Percentiles rank a stretch among this genome's conserved stretches.
Conservation (phyloP, 805 yeast species). For the Zygoascus flipseniorum region DNA sequence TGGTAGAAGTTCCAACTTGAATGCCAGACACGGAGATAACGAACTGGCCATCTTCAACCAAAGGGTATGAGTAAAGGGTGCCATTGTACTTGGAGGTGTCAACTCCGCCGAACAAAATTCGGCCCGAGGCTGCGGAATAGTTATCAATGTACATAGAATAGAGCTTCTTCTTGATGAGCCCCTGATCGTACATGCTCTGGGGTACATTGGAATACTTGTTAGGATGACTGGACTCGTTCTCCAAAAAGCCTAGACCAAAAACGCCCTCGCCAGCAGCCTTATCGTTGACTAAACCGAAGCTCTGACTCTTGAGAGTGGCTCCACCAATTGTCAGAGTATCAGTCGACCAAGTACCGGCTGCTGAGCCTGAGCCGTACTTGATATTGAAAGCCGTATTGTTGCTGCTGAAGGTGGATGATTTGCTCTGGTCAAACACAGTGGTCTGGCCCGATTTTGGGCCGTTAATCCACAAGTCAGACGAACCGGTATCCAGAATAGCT, state of each 20-base stretch:
- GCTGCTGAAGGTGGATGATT: constrained; percentile 7
- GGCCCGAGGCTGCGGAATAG: constrained; percentile 27
- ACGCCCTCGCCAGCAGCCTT: constrained; percentile 4
- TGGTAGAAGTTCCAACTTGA: constrained; percentile 6
- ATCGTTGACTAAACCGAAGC: constrained; percentile 3
- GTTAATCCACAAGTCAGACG: constrained; percentile 52
- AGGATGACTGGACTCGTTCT: constrained; percentile 20
- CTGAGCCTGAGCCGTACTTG: not conserved
- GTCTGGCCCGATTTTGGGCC: constrained; percentile 7
- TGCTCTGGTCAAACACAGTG: constrained; percentile 5
- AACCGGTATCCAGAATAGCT: constrained; percentile 62
- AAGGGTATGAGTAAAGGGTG: constrained; percentile 21
- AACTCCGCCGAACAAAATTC: constrained; percentile 18
- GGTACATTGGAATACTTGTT: constrained; percentile 56
- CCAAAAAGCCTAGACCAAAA: constrained; percentile 13
- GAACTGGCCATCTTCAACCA: constrained; percentile 17
- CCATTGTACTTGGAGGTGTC: constrained; percentile 12
- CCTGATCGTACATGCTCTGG: constrained; percentile 40
- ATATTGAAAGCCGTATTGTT: constrained; percentile 1
- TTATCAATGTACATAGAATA: constrained; percentile 40
- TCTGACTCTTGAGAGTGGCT: not conserved
- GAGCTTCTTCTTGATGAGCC: constrained; percentile 33
- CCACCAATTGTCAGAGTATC: constrained; percentile 52
- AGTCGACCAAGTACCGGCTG: constrained; percentile 44
- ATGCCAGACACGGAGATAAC: constrained; percentile 5